Percentiles rank a stretch among this genome's conserved stretches.
Evolutionary conservation across 2,329 filamentous ascomycete species (phyloP).

Genomic region (Gyromitra esculenta): DNA sequence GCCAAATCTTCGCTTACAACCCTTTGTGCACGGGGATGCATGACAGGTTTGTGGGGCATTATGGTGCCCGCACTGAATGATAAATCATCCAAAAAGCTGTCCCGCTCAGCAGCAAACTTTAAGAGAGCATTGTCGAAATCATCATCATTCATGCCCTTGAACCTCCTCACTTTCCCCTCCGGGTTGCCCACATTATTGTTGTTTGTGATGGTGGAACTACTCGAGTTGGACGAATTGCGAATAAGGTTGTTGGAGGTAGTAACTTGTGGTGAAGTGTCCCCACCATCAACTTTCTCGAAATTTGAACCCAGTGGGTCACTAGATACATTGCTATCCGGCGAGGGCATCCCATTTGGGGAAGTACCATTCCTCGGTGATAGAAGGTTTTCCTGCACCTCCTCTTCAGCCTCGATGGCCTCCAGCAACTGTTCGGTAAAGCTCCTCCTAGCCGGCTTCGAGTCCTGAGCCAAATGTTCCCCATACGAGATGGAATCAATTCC

Average conservation of each 20-base stretch:
- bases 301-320: conserved; percentile 29
- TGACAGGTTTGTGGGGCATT: conserved; percentile 74
- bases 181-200: conserved; percentile 43
- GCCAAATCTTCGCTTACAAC: conserved; percentile 77
- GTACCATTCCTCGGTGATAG: conserved; percentile 44
- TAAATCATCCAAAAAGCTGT: conserved; percentile 91
- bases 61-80: conserved; percentile 87
- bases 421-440: conserved; percentile 57
- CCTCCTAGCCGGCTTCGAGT: conserved; percentile 58
- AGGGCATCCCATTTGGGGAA: conserved; percentile 31
- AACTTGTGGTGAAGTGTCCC: conserved; percentile 31
- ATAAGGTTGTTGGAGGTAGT: conserved; percentile 44
- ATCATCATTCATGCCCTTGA: conserved; percentile 67
- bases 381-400: conserved; percentile 55
- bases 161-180: conserved; percentile 42
- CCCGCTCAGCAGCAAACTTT: conserved; percentile 95
- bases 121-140: conserved; percentile 93
- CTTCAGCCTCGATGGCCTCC: conserved; percentile 57
- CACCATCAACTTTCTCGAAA: conserved; percentile 21
- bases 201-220: conserved; percentile 55
- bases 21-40: conserved; percentile 81
- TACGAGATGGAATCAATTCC: conserved; percentile 75
- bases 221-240: conserved; percentile 55
- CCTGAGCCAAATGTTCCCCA: conserved; percentile 65
- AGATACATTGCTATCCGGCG: conserved; percentile 39